Conservation (phyloP, 176 grass and related monocot species). For the Secale cereale region DNA sequence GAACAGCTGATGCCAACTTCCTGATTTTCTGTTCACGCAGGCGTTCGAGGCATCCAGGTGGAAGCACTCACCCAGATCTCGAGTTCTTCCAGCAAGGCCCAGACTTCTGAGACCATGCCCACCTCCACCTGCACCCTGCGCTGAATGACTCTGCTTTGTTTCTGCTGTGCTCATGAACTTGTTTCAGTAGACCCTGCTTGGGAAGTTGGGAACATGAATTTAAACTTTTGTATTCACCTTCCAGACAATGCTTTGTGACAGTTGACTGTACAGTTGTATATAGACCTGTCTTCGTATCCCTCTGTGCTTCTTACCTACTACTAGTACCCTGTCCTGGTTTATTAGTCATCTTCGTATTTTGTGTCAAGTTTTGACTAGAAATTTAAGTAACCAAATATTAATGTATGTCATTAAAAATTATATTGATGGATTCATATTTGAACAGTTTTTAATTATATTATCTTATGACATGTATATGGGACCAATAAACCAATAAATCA, state of each 20-base stretch:
- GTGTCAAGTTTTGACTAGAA: too few species aligned
- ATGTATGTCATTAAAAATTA: too few species aligned
- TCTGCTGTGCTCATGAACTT: not conserved
- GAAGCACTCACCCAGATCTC: constrained; percentile 68
- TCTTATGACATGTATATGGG: too few species aligned
- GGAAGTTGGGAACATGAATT: constrained; percentile 29
- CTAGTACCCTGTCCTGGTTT: too few species aligned
- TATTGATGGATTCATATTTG: too few species aligned
- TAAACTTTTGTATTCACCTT: not conserved
- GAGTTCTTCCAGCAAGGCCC: constrained; percentile 71
- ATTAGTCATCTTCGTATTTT: too few species aligned
- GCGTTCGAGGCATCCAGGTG: constrained; percentile 42
- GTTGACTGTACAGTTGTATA: not conserved
- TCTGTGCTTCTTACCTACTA: not conserved
- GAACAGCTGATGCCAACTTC: not conserved
- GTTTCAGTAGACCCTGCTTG: not conserved
- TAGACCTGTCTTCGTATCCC: not conserved
- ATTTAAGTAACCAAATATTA: too few species aligned
- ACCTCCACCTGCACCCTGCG: not conserved
- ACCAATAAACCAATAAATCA: too few species aligned
- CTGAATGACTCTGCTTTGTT: constrained; percentile 9
- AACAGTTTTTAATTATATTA: too few species aligned
- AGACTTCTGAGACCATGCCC: constrained; percentile 33
- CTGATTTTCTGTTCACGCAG: constrained; percentile 21
- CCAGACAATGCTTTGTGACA: not conserved